phyloP scores from a whole-genome alignment of 768 basidiomycete genomes.

The Auriscalpium orientale region DNA sequence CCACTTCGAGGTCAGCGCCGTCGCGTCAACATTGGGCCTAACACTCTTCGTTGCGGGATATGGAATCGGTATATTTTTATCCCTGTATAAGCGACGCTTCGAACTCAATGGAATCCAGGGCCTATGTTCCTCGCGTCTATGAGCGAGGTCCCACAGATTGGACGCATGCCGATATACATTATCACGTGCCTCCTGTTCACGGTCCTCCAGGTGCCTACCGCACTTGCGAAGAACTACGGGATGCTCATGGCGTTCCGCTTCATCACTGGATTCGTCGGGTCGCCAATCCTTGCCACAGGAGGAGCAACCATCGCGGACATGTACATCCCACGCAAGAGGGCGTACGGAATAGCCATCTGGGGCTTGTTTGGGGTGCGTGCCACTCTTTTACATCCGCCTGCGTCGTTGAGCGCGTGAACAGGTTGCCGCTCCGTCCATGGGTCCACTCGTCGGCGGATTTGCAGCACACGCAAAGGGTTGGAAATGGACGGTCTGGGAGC shows the following conservation, averaged over 20 bases:
- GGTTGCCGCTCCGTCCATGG: slow-evolving; percentile 19
- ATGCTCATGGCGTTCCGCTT: slow-evolving; percentile 29
- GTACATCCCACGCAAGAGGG: slow-evolving; percentile 17
- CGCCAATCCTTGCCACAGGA: slow-evolving; percentile 28
- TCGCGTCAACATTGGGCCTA: slow-evolving; percentile 21
- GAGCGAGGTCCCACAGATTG: slow-evolving; percentile 26
- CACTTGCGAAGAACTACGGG: slow-evolving; percentile 23
- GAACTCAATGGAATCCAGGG: slow-evolving; percentile 14
- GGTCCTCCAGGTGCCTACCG: slow-evolving; percentile 27
- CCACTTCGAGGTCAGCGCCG: slow-evolving; percentile 20
- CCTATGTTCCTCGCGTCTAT: slow-evolving; percentile 23
- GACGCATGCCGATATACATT: slow-evolving; percentile 28
- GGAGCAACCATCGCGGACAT: slow-evolving; percentile 22
- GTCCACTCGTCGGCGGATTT: slow-evolving; percentile 29
- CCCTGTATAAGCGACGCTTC: not conserved
- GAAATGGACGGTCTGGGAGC: slow-evolving; percentile 28
- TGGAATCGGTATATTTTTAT: slow-evolving; percentile 12
- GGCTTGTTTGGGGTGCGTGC: slow-evolving; percentile 21
- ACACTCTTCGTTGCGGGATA: slow-evolving; percentile 20
- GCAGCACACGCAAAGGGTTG: slow-evolving; percentile 24
- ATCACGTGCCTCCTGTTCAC: slow-evolving; percentile 24
- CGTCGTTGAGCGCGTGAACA: not conserved
- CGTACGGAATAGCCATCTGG: slow-evolving; percentile 22
- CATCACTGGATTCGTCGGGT: slow-evolving; percentile 28
- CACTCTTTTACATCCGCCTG: not conserved